phyloP scores from a whole-genome alignment of 352 stramenopile genomes.

The Pythium coloratum region DNA sequence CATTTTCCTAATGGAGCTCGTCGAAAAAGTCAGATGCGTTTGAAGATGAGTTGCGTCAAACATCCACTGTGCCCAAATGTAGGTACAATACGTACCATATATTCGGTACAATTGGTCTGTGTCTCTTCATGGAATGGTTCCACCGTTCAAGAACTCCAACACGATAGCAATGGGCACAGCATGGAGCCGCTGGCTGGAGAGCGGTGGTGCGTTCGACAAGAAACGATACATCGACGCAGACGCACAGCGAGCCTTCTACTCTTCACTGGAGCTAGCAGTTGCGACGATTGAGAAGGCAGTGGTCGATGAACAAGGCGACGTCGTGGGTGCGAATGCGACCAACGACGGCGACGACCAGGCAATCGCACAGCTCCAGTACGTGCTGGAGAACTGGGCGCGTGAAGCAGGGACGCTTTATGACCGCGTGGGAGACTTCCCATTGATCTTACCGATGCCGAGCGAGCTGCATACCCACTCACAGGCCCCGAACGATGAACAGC shows the following conservation, averaged over 20 bases:
- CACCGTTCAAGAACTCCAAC: background rate
- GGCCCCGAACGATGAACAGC: background rate
- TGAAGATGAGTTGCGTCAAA: constrained; percentile 9
- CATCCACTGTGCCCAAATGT: background rate
- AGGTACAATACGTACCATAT: background rate
- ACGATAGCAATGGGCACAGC: constrained; percentile 16
- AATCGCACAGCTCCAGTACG: constrained; percentile 36
- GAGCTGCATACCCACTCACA: constrained; percentile 29
- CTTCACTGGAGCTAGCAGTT: constrained; percentile 8
- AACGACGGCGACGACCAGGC: constrained; percentile 16
- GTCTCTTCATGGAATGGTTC: constrained; percentile 1
- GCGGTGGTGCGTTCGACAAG: constrained; percentile 23
- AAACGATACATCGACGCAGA: constrained; percentile 15
- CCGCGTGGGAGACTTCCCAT: constrained; percentile 36
- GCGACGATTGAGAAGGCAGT: constrained; percentile 14
- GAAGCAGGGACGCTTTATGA: constrained; percentile 45
- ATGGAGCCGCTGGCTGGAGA: constrained; percentile 28
- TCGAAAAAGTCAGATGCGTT: constrained; percentile 10
- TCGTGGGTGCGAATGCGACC: constrained; percentile 8
- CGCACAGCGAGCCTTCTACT: constrained; percentile 20
- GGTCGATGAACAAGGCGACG: background rate
- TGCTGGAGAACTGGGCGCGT: constrained; percentile 53
- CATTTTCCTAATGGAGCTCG: constrained; percentile 6
- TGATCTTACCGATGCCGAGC: constrained; percentile 35
- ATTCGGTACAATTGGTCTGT: constrained; percentile 15